Percentiles rank a stretch among this genome's conserved stretches.
phyloP scores from a whole-genome alignment of 2,329 filamentous ascomycete species.

The Albifimbria verrucaria region DNA sequence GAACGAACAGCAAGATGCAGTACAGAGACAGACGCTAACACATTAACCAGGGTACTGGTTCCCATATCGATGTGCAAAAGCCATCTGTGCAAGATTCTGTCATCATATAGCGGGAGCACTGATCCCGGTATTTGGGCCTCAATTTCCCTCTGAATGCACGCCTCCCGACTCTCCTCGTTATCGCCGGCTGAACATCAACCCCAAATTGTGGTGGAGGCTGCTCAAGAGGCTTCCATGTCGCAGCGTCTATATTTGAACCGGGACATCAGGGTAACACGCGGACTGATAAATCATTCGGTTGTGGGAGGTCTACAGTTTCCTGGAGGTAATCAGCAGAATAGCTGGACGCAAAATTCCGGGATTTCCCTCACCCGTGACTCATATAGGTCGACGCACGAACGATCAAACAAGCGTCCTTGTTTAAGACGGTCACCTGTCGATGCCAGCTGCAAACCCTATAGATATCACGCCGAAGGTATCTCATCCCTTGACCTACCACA shows the following conservation, averaged over 20 bases:
- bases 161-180: slow-evolving; percentile 61
- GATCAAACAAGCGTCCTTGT: too few relatives aligned
- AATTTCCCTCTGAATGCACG: slow-evolving; percentile 73
- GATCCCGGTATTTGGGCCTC: slow-evolving; percentile 84
- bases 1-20: neutral
- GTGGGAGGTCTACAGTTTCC: too few relatives aligned
- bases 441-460: too few relatives aligned
- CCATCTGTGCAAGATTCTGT: slow-evolving; percentile 88
- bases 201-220: slow-evolving; percentile 50
- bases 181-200: slow-evolving; percentile 64
- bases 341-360: too few relatives aligned
- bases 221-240: slow-evolving; percentile 38
- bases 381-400: too few relatives aligned
- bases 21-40: slow-evolving; percentile 6
- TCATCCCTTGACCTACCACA: too few relatives aligned
- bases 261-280: neutral
- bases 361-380: too few relatives aligned
- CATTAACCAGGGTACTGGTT: slow-evolving; percentile 87
- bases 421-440: too few relatives aligned
- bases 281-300: neutral
- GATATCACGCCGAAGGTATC: too few relatives aligned
- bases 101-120: slow-evolving; percentile 77
- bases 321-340: too few relatives aligned
- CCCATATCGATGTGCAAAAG: slow-evolving; percentile 81
- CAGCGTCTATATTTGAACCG: slow-evolving; percentile 14